Conservation (phyloP, 768 basidiomycete species). For the Galerina sulciceps region DNA sequence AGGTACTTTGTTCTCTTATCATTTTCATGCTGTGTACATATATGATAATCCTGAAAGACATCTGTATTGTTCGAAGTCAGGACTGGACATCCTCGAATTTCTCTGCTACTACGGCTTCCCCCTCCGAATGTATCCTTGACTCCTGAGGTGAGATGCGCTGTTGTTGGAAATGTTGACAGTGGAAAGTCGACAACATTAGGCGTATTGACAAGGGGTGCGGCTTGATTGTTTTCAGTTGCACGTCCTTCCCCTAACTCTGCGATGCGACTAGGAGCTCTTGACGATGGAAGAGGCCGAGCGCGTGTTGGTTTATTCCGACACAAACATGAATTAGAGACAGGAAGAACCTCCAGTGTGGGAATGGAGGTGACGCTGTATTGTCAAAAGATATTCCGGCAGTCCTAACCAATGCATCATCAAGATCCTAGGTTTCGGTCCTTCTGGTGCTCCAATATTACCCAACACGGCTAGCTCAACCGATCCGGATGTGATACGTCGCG, state of each 20-base stretch:
- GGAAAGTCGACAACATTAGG: conserved; percentile 96
- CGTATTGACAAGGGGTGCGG: conserved; percentile 87
- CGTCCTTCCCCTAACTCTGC: not conserved
- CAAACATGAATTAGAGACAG: conserved; percentile 97
- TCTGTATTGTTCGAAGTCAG: conserved; percentile 57
- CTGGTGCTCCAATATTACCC: conserved; percentile 81
- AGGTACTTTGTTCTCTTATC: conserved; percentile 45
- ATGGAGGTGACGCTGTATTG: conserved; percentile 74
- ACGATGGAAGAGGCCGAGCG: conserved; percentile 81
- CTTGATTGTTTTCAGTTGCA: conserved; percentile 1
- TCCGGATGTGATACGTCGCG: conserved; percentile 68
- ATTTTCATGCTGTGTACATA: not conserved
- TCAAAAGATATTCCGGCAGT: not conserved
- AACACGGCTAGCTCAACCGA: conserved; percentile 58
- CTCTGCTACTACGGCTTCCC: conserved; percentile 73
- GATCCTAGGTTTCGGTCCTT: conserved; percentile 88
- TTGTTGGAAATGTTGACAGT: conserved; percentile 93
- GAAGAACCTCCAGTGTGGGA: conserved; percentile 93
- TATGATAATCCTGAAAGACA: conserved; percentile 39
- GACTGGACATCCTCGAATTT: conserved; percentile 54
- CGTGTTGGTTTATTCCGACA: conserved; percentile 93
- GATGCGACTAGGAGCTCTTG: conserved; percentile 58
- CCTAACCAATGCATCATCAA: conserved; percentile 28
- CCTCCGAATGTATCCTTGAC: conserved; percentile 75
- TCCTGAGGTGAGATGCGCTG: conserved; percentile 94